Evolutionary conservation across 257 asterid genomes (phyloP).

Genomic region (Euphrasia confusa): DNA sequence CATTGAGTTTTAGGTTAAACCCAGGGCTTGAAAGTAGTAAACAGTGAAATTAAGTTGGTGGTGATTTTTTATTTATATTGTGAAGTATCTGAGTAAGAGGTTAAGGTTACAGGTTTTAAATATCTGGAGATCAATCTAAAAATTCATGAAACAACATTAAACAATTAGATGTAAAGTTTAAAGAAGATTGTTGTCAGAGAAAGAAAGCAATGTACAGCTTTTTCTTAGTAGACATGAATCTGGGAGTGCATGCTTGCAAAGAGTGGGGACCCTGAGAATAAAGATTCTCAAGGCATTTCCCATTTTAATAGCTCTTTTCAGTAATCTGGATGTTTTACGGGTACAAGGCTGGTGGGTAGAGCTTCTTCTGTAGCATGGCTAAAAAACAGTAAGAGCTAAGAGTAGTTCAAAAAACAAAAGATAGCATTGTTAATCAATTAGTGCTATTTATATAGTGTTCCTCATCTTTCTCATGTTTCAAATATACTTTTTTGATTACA

Average conservation of each 20-base stretch:
- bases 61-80: not conserved
- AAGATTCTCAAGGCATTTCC: not conserved
- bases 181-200: slow-evolving; percentile 7
- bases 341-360: not conserved
- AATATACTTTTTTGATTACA: slow-evolving; percentile 3
- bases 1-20: slow-evolving; percentile 7
- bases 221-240: slow-evolving; percentile 10
- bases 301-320: not conserved
- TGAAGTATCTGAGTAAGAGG: slow-evolving; percentile 6
- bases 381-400: not conserved
- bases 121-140: slow-evolving; percentile 14
- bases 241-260: not conserved
- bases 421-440: too few relatives aligned
- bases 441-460: too few relatives aligned
- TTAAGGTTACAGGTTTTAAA: not conserved
- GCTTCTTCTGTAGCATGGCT: slow-evolving; percentile 12
- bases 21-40: slow-evolving; percentile 14
- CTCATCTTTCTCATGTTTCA: not conserved
- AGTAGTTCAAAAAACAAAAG: too few relatives aligned
- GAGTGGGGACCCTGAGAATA: not conserved
- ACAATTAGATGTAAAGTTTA: slow-evolving; percentile 1
- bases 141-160: slow-evolving; percentile 4
- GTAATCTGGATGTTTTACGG: not conserved
- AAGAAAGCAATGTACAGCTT: not conserved
- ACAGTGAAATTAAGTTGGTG: not conserved